Evolutionary conservation across 768 basidiomycete genomes (phyloP).

Genomic region (Amanita polypyramis): DNA sequence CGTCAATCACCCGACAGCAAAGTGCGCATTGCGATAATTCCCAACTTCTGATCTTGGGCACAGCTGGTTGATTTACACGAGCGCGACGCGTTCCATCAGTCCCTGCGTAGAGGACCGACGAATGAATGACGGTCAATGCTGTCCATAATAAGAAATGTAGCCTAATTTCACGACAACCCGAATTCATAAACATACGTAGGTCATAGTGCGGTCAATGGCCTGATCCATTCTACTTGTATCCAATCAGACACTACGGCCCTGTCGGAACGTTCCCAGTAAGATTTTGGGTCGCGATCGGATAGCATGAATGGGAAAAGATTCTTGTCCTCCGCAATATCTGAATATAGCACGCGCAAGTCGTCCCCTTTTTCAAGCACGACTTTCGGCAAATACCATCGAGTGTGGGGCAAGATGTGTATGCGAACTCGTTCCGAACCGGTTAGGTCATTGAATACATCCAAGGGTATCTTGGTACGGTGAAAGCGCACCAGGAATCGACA

Average conservation of each 20-base stretch:
- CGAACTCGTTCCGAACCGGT: conserved; percentile 10
- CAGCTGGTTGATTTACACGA: conserved; percentile 30
- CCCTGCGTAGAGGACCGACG: conserved; percentile 13
- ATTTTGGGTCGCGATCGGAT: neutral
- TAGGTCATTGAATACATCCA: conserved; percentile 20
- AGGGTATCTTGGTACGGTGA: conserved; percentile 32
- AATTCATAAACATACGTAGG: neutral
- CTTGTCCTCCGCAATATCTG: conserved; percentile 9
- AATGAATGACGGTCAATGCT: neutral
- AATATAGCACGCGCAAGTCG: conserved; percentile 10
- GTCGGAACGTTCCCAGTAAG: conserved; percentile 8
- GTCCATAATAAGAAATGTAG: neutral
- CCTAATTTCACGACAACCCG: neutral
- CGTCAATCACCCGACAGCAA: too few species aligned
- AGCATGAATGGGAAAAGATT: neutral
- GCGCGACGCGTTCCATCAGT: conserved; percentile 18
- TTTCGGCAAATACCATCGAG: conserved; percentile 39
- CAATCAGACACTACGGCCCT: conserved; percentile 21
- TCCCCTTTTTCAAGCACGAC: conserved; percentile 22
- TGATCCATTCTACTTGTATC: conserved; percentile 33
- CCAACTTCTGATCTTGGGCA: conserved; percentile 30
- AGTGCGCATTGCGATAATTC: too few species aligned
- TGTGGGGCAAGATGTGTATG: conserved; percentile 26
- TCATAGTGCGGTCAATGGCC: conserved; percentile 25
- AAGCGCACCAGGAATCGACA: conserved; percentile 50